phyloP scores from a whole-genome alignment of 129 eudicot genomes.

The Pittosporum tobira region DNA sequence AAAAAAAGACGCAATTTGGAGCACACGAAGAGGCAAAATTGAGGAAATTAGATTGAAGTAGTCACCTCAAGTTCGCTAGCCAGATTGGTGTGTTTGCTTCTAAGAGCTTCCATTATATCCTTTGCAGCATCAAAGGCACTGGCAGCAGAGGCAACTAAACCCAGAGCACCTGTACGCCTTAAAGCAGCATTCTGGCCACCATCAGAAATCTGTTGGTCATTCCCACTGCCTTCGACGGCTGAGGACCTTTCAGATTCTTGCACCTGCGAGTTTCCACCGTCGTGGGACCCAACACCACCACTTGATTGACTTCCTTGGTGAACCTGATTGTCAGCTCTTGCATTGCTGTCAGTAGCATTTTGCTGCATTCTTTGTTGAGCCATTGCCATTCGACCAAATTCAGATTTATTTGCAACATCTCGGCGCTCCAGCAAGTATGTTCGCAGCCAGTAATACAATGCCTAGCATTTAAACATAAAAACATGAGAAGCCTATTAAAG shows the following conservation, averaged over 20 bases:
- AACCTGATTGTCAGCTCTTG: conserved; percentile 40
- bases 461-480: conserved; percentile 14
- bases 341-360: conserved; percentile 53
- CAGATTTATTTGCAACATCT: conserved; percentile 77
- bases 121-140: conserved; percentile 58
- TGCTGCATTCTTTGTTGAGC: conserved; percentile 93
- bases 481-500: no score
- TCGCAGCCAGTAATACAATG: conserved; percentile 91
- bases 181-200: conserved; percentile 58
- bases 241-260: conserved; percentile 78
- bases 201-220: conserved; percentile 59
- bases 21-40: background rate
- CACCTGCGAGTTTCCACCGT: conserved; percentile 54
- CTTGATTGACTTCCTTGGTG: conserved; percentile 58
- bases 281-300: conserved; percentile 48
- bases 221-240: conserved; percentile 47
- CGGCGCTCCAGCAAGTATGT: conserved; percentile 92
- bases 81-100: conserved; percentile 51
- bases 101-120: conserved; percentile 53
- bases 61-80: conserved; percentile 59
- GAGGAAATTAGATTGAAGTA: background rate
- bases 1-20: no score
- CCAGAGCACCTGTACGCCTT: conserved; percentile 61
- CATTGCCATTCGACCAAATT: conserved; percentile 71
- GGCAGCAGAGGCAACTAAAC: conserved; percentile 43